A percentile compares a stretch with the other conserved stretches of the same genome.
These are phyloP conservation scores for Periconia sp. DNA, from an alignment of 2,329 filamentous ascomycete genomes.

Conservation along the genomic window DNA sequence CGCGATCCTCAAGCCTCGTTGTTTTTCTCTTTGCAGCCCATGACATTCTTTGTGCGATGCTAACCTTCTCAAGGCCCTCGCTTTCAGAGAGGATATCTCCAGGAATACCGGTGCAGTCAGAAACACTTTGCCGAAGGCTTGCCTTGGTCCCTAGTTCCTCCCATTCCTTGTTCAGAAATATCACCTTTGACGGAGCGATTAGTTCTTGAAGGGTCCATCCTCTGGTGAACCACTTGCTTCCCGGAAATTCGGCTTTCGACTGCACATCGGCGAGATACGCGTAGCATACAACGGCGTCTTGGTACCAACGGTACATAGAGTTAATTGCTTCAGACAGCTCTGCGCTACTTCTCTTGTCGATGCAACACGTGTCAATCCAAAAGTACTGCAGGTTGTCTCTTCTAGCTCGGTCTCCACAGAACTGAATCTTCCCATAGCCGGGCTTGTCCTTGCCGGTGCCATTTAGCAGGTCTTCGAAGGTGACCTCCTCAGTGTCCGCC, in stretches of 20 bases:
- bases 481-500: neutral
- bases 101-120: constrained; percentile 3
- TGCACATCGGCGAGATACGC: neutral
- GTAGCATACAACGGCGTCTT: constrained; percentile 1
- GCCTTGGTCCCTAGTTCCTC: neutral
- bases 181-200: constrained; percentile 11
- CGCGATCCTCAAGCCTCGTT: constrained; percentile 19
- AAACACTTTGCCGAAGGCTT: neutral
- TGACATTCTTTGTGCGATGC: constrained; percentile 13
- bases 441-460: neutral
- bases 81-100: neutral
- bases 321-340: constrained; percentile 11
- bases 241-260: neutral
- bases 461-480: constrained; percentile 1
- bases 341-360: constrained; percentile 12
- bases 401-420: neutral
- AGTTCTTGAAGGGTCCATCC: too few relatives aligned
- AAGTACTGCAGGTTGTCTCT: neutral
- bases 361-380: constrained; percentile 17
- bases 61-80: neutral
- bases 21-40: constrained; percentile 24
- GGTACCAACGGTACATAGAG: constrained; percentile 17
- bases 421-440: neutral
- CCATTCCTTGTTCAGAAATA: constrained; percentile 9
- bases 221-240: neutral